Percentiles rank a stretch among this genome's conserved stretches.
phyloP scores from a whole-genome alignment of 176 grass and related monocot species.

The Bothriochloa decipiens region DNA sequence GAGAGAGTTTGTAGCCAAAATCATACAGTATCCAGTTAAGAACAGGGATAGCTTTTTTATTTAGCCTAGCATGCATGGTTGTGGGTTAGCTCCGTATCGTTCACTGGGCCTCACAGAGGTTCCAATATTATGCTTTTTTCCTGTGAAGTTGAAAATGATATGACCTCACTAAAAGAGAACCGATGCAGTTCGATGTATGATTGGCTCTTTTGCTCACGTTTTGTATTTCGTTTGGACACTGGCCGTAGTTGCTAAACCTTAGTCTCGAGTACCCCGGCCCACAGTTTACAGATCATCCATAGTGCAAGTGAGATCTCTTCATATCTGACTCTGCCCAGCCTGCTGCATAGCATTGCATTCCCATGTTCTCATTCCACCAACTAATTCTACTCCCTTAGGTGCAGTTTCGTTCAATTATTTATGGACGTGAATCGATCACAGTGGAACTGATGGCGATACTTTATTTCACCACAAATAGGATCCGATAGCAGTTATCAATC shows the following conservation, averaged over 20 bases:
- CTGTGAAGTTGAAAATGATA: slow-evolving; percentile 18
- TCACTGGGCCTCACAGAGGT: too few species aligned
- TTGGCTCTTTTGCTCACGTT: slow-evolving; percentile 29
- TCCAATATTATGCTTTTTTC: not conserved
- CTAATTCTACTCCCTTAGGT: not conserved
- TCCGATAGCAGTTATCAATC: too few species aligned
- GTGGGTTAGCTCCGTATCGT: too few species aligned
- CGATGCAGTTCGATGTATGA: not conserved
- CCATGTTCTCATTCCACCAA: slow-evolving; percentile 19
- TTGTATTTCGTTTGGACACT: slow-evolving; percentile 18
- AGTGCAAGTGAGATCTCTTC: not conserved
- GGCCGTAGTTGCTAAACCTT: slow-evolving; percentile 2
- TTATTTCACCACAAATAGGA: too few species aligned
- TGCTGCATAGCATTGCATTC: not conserved
- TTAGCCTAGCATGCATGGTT: too few species aligned
- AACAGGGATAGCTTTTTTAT: too few species aligned
- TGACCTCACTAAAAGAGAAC: slow-evolving; percentile 39
- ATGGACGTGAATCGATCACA: too few species aligned
- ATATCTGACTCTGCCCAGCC: slow-evolving; percentile 1
- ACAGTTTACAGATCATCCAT: not conserved
- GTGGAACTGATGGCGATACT: too few species aligned
- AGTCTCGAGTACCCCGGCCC: not conserved
- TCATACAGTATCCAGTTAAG: too few species aligned
- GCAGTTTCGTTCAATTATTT: too few species aligned
- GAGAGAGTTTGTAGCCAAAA: too few species aligned